A percentile compares a stretch with the other conserved stretches of the same genome.
Conservation (phyloP, 257 asterid genomes). For the Rubia yunnanensis region DNA sequence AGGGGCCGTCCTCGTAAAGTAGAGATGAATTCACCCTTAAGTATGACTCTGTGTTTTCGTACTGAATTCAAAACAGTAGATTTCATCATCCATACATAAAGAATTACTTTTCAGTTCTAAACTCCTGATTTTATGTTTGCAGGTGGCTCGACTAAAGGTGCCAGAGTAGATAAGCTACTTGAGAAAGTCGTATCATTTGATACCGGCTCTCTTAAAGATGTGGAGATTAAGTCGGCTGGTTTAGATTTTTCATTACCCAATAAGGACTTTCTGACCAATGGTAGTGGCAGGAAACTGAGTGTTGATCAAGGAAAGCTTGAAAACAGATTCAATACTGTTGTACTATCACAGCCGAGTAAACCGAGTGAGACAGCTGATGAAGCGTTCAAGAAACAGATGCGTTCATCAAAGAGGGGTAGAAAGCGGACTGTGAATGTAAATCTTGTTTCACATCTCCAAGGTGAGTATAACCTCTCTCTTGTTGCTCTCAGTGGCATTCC, state of each 20-base stretch:
- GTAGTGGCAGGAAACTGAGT: slow-evolving; percentile 15
- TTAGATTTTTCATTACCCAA: slow-evolving; percentile 15
- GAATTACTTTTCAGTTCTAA: slow-evolving; percentile 4
- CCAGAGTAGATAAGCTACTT: slow-evolving; percentile 15
- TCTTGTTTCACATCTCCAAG: slow-evolving; percentile 27
- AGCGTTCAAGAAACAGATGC: slow-evolving; percentile 25
- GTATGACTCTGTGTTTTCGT: slow-evolving; percentile 16
- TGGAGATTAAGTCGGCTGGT: slow-evolving; percentile 17
- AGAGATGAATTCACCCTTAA: slow-evolving; percentile 15
- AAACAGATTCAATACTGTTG: slow-evolving; percentile 14
- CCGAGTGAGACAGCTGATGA: slow-evolving; percentile 21
- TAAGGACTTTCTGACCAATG: slow-evolving; percentile 15
- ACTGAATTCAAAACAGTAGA: not conserved
- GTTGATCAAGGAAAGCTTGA: slow-evolving; percentile 17
- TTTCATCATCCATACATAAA: too few relatives aligned
- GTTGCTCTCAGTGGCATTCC: not conserved
- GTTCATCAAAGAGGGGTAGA: slow-evolving; percentile 32
- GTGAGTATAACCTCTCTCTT: slow-evolving; percentile 18
- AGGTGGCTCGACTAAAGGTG: slow-evolving; percentile 13
- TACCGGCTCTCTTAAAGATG: slow-evolving; percentile 18
- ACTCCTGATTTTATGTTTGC: slow-evolving; percentile 12
- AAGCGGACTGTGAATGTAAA: slow-evolving; percentile 19
- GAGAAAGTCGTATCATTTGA: slow-evolving; percentile 13
- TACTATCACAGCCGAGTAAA: slow-evolving; percentile 12
- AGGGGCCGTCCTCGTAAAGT: slow-evolving; percentile 50